Evolutionary conservation across 768 basidiomycete species (phyloP).

Genomic region (Trametopsis cervina): DNA sequence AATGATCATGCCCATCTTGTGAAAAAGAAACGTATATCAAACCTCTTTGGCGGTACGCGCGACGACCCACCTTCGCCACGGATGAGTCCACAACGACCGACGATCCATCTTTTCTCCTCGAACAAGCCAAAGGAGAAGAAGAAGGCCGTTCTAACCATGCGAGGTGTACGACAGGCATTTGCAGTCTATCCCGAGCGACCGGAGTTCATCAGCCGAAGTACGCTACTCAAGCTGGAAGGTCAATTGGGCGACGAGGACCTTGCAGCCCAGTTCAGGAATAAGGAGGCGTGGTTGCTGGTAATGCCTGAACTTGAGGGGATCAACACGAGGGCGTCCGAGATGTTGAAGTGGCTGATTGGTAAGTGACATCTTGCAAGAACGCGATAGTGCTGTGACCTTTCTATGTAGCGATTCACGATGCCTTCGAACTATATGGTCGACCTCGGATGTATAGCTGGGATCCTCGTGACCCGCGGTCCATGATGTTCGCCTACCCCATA

Average conservation of each 20-base stretch:
- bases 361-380: constrained; percentile 21
- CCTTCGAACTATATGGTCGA: constrained; percentile 84
- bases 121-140: constrained; percentile 71
- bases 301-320: constrained; percentile 81
- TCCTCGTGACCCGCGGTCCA: constrained; percentile 67
- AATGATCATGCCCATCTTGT: constrained; percentile 11
- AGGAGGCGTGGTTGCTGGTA: constrained; percentile 82
- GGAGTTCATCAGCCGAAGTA: constrained; percentile 81
- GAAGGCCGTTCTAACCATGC: constrained; percentile 63
- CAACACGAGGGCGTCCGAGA: constrained; percentile 63
- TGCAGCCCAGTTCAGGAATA: constrained; percentile 51
- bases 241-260: constrained; percentile 72
- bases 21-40: constrained; percentile 55
- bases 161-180: constrained; percentile 74
- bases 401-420: constrained; percentile 53
- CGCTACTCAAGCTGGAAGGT: constrained; percentile 90
- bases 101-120: constrained; percentile 54
- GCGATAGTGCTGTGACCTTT: background rate
- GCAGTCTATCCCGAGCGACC: constrained; percentile 96
- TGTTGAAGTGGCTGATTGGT: constrained; percentile 91
- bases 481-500: constrained; percentile 94
- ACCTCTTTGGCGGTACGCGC: constrained; percentile 47
- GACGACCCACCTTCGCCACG: constrained; percentile 25
- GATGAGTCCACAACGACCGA: constrained; percentile 22
- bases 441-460: constrained; percentile 87